phyloP scores from a whole-genome alignment of 768 basidiomycete genomes.

The Phlebiopsis flavidoalba region DNA sequence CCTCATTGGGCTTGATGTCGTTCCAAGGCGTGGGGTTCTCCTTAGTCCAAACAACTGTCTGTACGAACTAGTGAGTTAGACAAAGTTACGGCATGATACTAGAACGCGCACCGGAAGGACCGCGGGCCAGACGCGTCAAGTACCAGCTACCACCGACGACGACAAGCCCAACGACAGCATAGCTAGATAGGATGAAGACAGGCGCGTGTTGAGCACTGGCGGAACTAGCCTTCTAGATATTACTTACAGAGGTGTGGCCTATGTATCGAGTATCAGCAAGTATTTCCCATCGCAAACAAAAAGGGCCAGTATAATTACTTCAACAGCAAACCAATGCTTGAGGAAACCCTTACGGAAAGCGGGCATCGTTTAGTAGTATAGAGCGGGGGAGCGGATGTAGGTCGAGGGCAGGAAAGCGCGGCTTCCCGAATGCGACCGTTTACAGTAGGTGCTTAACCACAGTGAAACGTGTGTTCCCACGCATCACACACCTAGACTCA shows the following conservation, averaged over 20 bases:
- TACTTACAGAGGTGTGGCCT: conserved; percentile 49
- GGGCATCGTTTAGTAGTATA: conserved; percentile 13
- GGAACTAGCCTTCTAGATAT: too few species aligned
- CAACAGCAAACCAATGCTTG: conserved; percentile 72
- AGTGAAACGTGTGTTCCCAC: conserved; percentile 9
- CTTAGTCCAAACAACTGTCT: conserved; percentile 58
- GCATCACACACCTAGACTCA: not conserved
- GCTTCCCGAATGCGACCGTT: conserved; percentile 4
- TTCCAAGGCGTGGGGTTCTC: conserved; percentile 89
- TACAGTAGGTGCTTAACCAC: not conserved
- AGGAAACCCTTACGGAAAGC: conserved; percentile 34
- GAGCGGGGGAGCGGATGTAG: not conserved
- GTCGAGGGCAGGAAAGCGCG: not conserved
- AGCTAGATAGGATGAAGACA: conserved; percentile 25
- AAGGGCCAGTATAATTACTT: conserved; percentile 46
- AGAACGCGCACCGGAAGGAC: conserved; percentile 31
- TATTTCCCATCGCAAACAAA: not conserved
- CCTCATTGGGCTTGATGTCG: conserved; percentile 67
- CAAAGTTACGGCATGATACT: not conserved
- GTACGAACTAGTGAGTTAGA: not conserved
- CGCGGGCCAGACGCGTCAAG: conserved; percentile 37
- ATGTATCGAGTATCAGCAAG: not conserved
- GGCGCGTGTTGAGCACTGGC: not conserved
- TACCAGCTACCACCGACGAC: conserved; percentile 40
- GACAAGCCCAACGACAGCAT: conserved; percentile 43